A percentile compares a stretch with the other conserved stretches of the same genome.
These are phyloP conservation scores for Mycena metata DNA, from an alignment of 768 basidiomycete species.

Conservation along the genomic window DNA sequence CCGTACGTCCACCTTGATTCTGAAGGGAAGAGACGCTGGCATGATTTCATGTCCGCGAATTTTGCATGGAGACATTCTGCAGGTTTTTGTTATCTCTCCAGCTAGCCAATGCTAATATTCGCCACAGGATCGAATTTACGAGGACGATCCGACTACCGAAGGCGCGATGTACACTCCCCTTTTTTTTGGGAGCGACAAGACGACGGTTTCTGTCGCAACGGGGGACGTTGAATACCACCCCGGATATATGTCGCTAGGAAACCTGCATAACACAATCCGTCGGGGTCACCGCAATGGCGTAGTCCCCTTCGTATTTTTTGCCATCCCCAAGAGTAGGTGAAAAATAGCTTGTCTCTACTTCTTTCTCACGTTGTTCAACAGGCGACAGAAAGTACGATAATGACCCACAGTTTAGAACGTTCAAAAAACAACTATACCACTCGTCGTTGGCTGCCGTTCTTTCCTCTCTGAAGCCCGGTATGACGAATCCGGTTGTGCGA, in stretches of 20 bases:
- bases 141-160: conserved; percentile 16
- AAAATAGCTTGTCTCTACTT: neutral
- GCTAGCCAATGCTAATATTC: too few relatives aligned
- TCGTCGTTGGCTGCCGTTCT: conserved; percentile 16
- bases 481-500: conserved; percentile 33
- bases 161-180: conserved; percentile 27
- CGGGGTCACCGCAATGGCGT: conserved; percentile 44
- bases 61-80: conserved; percentile 58
- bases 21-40: conserved; percentile 42
- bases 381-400: conserved; percentile 31
- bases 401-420: conserved; percentile 28
- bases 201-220: conserved; percentile 43
- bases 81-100: neutral
- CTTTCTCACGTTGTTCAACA: neutral
- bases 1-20: conserved; percentile 46
- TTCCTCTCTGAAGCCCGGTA: conserved; percentile 25
- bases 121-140: conserved; percentile 20
- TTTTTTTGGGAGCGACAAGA: conserved; percentile 46
- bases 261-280: conserved; percentile 40
- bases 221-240: conserved; percentile 44
- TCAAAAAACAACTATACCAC: conserved; percentile 40
- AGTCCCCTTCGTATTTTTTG: conserved; percentile 42
- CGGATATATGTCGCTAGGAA: conserved; percentile 41
- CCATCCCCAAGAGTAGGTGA: conserved; percentile 48
- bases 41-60: conserved; percentile 57